Evolutionary conservation across 257 asterid species (phyloP), one percentile per base, ranked within the genome.

Genomic region (Vinca minor): DNA sequence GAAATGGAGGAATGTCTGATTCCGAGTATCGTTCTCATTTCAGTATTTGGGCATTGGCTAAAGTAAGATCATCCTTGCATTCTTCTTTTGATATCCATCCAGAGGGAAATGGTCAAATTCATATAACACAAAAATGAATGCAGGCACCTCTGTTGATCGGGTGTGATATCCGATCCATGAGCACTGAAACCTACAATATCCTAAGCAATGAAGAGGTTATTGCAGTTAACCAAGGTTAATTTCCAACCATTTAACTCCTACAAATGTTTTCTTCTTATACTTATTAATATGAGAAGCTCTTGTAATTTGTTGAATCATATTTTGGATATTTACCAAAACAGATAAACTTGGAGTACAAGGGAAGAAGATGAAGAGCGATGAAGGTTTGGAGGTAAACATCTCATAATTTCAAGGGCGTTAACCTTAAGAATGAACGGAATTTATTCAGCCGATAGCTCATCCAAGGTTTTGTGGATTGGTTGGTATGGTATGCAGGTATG

Each of bases 101-200:
- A 2, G 38, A 2, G 7, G 38, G 7, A 7, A 34, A 34, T 34
- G 38, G 7, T 2, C 7, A 7, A 34, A 34, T 34, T n/a, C n/a
- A n/a, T n/a, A n/a, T n/a, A n/a, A n/a, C n/a, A n/a, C n/a, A n/a
- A 7, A 34, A 34, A 34, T 34, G 38, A 34, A 10, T 34, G 17
- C 36, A 92, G 98, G 97, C 98, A 49, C 98, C 98, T 62, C 77
- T 93, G 54, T 63, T 93, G 41, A 84, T 93, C 23, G 98, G 98
- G 46, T 93, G 98, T 54, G 97, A 93, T 68, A 31, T 93, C 56
- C 83, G 98, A 62, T 82, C 92, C 8, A 68, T 87, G 74, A 76
- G 85, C 79, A 65, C 18, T 42, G 65, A 17, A 55, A 75, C 96
- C 18, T 46, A 67, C 13, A 70, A 48, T 18, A 59, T 89, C 47